These are phyloP conservation scores for Entomortierella parvispora DNA, from an alignment of 192 early-diverging fungal species.

Conservation along the genomic window DNA sequence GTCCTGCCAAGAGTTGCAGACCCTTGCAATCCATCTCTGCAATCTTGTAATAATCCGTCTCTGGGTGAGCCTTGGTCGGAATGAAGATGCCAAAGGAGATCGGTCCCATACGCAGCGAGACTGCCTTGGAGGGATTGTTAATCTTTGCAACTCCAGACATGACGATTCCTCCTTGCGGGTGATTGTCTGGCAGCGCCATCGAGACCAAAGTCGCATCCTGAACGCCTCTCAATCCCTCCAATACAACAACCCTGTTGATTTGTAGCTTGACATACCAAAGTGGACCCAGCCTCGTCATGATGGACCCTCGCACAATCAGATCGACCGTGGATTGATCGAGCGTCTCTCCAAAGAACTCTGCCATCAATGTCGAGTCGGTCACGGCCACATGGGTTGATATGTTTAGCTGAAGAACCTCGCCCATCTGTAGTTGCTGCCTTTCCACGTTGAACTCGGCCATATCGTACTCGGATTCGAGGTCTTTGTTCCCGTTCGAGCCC, in stretches of 20 bases:
- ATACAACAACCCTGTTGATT: conserved; percentile 9
- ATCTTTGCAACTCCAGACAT: conserved; percentile 39
- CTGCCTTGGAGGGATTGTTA: conserved; percentile 28
- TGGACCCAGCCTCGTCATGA: conserved; percentile 22
- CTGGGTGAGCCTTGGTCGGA: conserved; percentile 23
- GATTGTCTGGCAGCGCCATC: conserved; percentile 26
- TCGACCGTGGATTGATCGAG: conserved; percentile 21
- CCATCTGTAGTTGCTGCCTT: conserved; percentile 30
- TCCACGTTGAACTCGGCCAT: conserved; percentile 43
- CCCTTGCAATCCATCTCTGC: conserved; percentile 27
- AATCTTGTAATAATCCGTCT: conserved; percentile 34
- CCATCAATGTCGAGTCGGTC: conserved; percentile 38
- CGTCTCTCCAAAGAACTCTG: conserved; percentile 27
- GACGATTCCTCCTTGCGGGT: conserved; percentile 35
- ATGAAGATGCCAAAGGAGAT: conserved; percentile 43
- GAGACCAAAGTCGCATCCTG: conserved; percentile 34
- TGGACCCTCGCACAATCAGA: conserved; percentile 20
- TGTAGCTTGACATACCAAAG: conserved; percentile 35
- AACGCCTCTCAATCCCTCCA: conserved; percentile 41
- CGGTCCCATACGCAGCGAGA: conserved; percentile 31
- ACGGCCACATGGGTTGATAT: conserved; percentile 29
- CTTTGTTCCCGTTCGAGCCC: no score
- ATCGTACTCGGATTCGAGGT: background rate
- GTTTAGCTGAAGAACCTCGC: conserved; percentile 16
- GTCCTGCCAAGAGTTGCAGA: conserved; percentile 19